Evolutionary conservation across 2,329 filamentous ascomycete species (phyloP).

Genomic region (Diaporthe eres): DNA sequence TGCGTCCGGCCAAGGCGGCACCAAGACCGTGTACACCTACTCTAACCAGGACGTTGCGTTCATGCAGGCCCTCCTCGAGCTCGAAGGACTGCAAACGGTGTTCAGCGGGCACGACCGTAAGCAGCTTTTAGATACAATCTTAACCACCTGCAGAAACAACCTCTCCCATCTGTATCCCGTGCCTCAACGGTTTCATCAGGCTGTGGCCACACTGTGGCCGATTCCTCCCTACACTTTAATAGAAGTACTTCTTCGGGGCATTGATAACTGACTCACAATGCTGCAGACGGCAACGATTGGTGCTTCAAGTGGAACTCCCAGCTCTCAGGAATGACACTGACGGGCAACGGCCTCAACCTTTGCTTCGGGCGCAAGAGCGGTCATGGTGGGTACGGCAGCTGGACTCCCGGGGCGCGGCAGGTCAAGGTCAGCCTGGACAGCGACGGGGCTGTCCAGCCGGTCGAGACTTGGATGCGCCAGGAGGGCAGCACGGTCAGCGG

Average conservation of each 20-base stretch:
- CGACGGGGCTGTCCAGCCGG: conserved; percentile 3
- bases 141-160: too few species aligned
- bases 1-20: conserved; percentile 19
- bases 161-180: too few species aligned
- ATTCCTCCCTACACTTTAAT: too few species aligned
- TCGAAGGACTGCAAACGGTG: conserved; percentile 67
- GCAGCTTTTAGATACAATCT: too few species aligned
- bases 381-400: conserved; percentile 78
- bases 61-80: conserved; percentile 71
- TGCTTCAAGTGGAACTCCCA: conserved; percentile 63
- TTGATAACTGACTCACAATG: too few species aligned
- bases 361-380: conserved; percentile 75
- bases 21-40: conserved; percentile 45
- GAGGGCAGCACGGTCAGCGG: conserved; percentile 25
- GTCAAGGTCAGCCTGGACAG: conserved; percentile 60
- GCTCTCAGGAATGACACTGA: conserved; percentile 49
- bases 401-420: conserved; percentile 73
- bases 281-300: conserved; percentile 68
- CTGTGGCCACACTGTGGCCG: too few species aligned
- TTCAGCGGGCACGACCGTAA: conserved; percentile 75
- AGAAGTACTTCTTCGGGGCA: too few species aligned
- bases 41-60: conserved; percentile 71
- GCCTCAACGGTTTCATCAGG: too few species aligned
- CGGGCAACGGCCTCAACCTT: conserved; percentile 54
- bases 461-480: conserved; percentile 26